Conservation (phyloP, 1,139 yeast genomes). For the Taphrina communis region DNA sequence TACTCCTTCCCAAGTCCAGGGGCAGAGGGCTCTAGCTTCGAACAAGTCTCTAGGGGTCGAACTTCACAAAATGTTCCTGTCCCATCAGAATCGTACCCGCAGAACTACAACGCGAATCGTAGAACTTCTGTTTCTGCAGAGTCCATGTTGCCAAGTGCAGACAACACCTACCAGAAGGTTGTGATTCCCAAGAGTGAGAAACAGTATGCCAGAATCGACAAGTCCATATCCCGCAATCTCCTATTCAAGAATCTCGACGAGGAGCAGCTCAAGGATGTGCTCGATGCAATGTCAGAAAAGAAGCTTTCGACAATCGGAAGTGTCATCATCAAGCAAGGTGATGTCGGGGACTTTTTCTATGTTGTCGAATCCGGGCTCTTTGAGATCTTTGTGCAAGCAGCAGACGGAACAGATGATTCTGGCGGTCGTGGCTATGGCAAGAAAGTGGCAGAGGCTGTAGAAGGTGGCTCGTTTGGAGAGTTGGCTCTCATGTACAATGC, state of each 20-base stretch:
- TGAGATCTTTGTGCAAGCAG: slow-evolving; percentile 64
- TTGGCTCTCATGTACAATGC: slow-evolving; percentile 96
- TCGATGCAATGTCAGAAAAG: slow-evolving; percentile 80
- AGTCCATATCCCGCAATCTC: slow-evolving; percentile 77
- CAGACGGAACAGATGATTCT: slow-evolving; percentile 22
- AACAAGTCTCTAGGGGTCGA: slow-evolving; percentile 22
- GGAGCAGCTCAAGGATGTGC: slow-evolving; percentile 74
- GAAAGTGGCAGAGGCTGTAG: slow-evolving; percentile 73
- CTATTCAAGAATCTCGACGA: slow-evolving; percentile 77
- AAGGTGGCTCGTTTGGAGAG: slow-evolving; percentile 94
- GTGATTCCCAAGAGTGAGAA: slow-evolving; percentile 59
- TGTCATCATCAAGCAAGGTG: slow-evolving; percentile 87
- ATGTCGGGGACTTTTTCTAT: slow-evolving; percentile 93
- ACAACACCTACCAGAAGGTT: slow-evolving; percentile 41
- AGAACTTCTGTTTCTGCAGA: slow-evolving; percentile 52
- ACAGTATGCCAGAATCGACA: slow-evolving; percentile 71
- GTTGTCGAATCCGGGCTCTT: slow-evolving; percentile 85
- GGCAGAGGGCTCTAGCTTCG: slow-evolving; percentile 27
- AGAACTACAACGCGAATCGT: slow-evolving; percentile 47
- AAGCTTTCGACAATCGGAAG: slow-evolving; percentile 57
- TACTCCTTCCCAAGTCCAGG: slow-evolving; percentile 37
- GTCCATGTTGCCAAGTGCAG: slow-evolving; percentile 47
- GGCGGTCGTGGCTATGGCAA: slow-evolving; percentile 53
- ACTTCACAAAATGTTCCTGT: slow-evolving; percentile 26
- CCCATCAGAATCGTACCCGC: slow-evolving; percentile 44